These are phyloP conservation scores for Colletotrichum liriopes DNA, from an alignment of 2,329 filamentous ascomycete genomes.

Conservation along the genomic window DNA sequence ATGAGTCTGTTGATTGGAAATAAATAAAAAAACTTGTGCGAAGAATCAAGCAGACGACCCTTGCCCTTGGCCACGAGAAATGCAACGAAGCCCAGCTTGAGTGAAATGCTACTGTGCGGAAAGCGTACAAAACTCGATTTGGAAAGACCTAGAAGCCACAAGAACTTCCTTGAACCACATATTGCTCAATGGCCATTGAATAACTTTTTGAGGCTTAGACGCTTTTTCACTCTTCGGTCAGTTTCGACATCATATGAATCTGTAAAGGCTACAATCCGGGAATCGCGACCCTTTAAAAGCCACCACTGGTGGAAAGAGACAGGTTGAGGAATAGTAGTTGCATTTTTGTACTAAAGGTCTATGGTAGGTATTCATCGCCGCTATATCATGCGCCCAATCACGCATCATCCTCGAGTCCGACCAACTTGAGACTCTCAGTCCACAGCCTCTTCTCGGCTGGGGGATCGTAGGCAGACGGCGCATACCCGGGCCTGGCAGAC, in stretches of 20 bases:
- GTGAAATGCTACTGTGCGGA: background rate
- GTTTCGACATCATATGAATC: too few relatives aligned
- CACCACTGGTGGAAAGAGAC: too few relatives aligned
- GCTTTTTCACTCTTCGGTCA: too few relatives aligned
- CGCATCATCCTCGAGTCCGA: conserved; percentile 36
- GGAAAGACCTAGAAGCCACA: background rate
- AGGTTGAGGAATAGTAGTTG: background rate
- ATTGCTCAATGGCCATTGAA: too few relatives aligned
- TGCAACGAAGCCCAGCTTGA: background rate
- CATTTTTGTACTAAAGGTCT: too few relatives aligned
- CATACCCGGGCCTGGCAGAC: conserved; percentile 40
- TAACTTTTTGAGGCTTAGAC: too few relatives aligned
- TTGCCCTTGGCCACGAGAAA: background rate
- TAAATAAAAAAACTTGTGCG: background rate
- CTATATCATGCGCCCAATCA: background rate
- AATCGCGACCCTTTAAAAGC: too few relatives aligned
- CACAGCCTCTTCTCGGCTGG: conserved; percentile 35
- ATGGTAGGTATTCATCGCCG: background rate
- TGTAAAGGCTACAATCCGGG: too few relatives aligned
- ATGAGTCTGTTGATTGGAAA: background rate
- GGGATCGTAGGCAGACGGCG: conserved; percentile 44
- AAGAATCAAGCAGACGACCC: background rate
- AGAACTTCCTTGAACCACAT: background rate
- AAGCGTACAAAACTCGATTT: background rate
- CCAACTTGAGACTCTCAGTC: conserved; percentile 38